Conservation (phyloP, 768 basidiomycete genomes). For the Solioccasus polychromus region DNA sequence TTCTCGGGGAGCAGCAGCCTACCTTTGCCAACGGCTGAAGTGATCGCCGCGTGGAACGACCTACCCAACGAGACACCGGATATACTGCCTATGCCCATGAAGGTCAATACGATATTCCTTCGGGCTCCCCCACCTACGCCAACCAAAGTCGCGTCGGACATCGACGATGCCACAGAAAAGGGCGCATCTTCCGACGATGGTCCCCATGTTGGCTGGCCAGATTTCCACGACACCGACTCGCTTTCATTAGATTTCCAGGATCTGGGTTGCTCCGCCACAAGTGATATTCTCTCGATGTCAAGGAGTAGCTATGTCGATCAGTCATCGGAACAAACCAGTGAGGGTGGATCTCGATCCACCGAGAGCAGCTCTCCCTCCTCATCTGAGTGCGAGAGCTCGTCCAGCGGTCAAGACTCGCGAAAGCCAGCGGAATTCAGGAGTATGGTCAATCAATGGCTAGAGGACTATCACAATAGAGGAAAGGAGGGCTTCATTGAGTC, state of each 20-base stretch:
- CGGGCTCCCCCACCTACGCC: conserved; percentile 24
- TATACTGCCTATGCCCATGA: conserved; percentile 8
- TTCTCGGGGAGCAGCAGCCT: conserved; percentile 11
- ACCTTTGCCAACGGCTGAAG: conserved; percentile 15
- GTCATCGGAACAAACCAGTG: not conserved
- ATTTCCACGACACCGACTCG: conserved; percentile 1
- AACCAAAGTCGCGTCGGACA: not conserved
- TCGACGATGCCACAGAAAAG: conserved; percentile 1
- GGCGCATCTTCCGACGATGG: not conserved
- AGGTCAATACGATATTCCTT: not conserved
- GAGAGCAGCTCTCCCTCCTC: not conserved
- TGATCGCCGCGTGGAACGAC: conserved; percentile 22
- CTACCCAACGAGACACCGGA: conserved; percentile 24
- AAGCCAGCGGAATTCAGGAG: conserved; percentile 11
- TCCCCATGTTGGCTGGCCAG: conserved; percentile 1
- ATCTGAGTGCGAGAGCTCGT: conserved; percentile 16
- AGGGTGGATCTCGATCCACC: not conserved
- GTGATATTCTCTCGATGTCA: not conserved
- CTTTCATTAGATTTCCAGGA: conserved; percentile 2
- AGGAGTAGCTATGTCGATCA: not conserved
- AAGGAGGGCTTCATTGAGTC: conserved; percentile 13
- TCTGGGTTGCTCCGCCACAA: not conserved
- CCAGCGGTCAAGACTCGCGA: not conserved
- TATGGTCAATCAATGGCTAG: conserved; percentile 17
- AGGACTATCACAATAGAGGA: conserved; percentile 21